Percentiles rank a stretch among this genome's conserved stretches.
Conservation (phyloP, 1,284 basidiomycete genomes). For the Sanguinoderma infundibulare region DNA sequence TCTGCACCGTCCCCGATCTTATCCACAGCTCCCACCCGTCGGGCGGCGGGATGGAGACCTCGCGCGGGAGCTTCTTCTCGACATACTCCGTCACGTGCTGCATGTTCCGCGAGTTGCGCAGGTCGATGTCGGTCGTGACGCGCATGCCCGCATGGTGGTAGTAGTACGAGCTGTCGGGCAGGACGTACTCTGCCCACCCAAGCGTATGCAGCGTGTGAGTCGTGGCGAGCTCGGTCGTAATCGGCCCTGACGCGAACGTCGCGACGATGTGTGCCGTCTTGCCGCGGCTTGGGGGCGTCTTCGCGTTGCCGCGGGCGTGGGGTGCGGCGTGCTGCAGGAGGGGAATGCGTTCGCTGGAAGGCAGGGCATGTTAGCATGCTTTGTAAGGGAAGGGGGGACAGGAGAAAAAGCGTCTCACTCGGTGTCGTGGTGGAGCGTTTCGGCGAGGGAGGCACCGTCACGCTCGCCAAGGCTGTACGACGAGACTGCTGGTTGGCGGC, state of each 20-base stretch:
- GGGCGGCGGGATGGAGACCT: conserved; percentile 34
- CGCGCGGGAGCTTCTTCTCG: conserved; percentile 39
- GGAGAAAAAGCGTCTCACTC: conserved; percentile 26
- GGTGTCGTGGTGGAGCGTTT: conserved; percentile 27
- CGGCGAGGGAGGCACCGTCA: conserved; percentile 22
- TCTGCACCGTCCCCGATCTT: conserved; percentile 39
- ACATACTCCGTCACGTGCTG: conserved; percentile 55
- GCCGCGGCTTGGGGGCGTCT: conserved; percentile 20
- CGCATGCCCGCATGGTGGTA: conserved; percentile 63
- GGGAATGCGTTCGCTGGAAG: conserved; percentile 43
- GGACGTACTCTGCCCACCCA: conserved; percentile 69
- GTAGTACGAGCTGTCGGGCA: conserved; percentile 71
- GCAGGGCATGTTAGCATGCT: background rate
- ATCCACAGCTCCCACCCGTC: conserved; percentile 62
- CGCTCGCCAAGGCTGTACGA: conserved; percentile 35
- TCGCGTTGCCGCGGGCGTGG: conserved; percentile 9
- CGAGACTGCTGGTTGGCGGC: conserved; percentile 28
- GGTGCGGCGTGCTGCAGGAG: conserved; percentile 31
- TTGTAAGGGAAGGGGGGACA: conserved; percentile 2
- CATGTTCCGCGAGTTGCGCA: conserved; percentile 54
- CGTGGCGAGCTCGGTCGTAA: conserved; percentile 33
- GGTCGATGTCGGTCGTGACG: conserved; percentile 67
- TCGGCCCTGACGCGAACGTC: conserved; percentile 25
- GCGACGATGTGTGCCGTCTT: conserved; percentile 22
- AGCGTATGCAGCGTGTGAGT: conserved; percentile 35